Base-by-base conservation (phyloP, 495 filamentous ascomycete genomes). In the Hyaloscypha hepaticicola region DNA sequence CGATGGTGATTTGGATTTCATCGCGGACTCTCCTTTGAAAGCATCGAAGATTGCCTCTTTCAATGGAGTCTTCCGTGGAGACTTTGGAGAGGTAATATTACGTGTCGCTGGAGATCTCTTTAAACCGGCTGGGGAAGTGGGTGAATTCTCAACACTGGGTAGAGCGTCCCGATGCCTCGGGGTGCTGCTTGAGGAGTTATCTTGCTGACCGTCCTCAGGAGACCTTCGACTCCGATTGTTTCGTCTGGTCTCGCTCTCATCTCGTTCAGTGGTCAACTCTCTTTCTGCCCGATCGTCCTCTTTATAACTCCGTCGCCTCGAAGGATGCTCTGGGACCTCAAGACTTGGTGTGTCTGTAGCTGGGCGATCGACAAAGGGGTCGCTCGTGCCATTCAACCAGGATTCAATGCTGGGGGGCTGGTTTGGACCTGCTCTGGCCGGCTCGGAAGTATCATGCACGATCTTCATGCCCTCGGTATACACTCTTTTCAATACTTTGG, bases 321-420 rank as follows among this genome's bases (percentile, higher is more conserved):
- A 55, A 1, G 53, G 24, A 1, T 31, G 16, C 21, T 63, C 59
- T 34, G 64, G 67, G 1, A 55, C 60, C 19, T 66, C 60, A 9
- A 70, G 29, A 33, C 53, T 27, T n/a, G 69, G 60, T 55, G 68
- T 61, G 38, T 70, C 41, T 6, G 82, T 74, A 27, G 76, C 76
- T 22, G 82, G 79, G 24, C 77, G 65, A 24, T 91, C 87, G 24
- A 89, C 68, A 66, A 92, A 92, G 8, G 90, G 89, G 68, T 93
- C 90, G 12, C 85, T 79, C 1, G 89, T 91, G 25, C 80, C 81
- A 56, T 87, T 87, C 33, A 93, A 76, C 90, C 90, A 93, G 2
- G 86, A 87, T 75, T 92, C 89, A 52, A 93, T 91, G 65, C 77
- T 90, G 68, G 72, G 81, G 2, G 83, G 82, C 27, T 80, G 75